phyloP scores from a whole-genome alignment of 164 flowering plant species.

The Magnolia kwangsiensis region DNA sequence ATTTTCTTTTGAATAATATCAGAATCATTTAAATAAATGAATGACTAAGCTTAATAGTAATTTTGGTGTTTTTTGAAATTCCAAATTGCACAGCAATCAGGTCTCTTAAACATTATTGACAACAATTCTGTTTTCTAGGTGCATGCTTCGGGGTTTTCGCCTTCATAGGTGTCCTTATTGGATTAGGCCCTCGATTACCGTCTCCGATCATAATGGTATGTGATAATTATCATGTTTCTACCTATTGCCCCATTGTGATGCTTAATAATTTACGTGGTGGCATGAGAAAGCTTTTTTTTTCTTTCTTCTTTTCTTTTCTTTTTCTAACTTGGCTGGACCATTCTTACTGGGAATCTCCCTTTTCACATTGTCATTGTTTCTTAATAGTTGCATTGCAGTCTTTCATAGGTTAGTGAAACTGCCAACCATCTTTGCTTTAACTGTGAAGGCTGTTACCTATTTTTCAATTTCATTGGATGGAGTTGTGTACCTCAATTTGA shows the following conservation, averaged over 20 bases:
- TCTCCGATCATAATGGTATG: conserved; percentile 87
- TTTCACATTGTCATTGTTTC: neutral
- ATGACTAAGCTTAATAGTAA: neutral
- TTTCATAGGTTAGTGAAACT: neutral
- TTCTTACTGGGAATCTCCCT: neutral
- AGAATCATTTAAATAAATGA: neutral
- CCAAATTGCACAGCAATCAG: neutral
- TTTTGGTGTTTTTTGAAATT: neutral
- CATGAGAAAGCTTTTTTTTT: too few relatives aligned
- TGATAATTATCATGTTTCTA: neutral
- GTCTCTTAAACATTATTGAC: conserved; percentile 3
- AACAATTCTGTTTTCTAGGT: conserved; percentile 39
- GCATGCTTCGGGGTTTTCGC: conserved; percentile 97
- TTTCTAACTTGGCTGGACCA: neutral
- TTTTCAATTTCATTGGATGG: too few relatives aligned
- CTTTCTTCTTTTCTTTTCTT: too few relatives aligned
- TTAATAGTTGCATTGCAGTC: neutral
- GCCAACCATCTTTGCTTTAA: too few relatives aligned
- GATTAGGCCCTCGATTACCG: conserved; percentile 91
- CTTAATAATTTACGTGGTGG: neutral
- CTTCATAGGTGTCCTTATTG: conserved; percentile 97
- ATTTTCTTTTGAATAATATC: neutral
- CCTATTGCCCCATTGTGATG: neutral
- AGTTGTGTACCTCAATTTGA: too few relatives aligned
- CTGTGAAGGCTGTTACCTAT: too few relatives aligned